Evolutionary conservation across 495 filamentous ascomycete species (phyloP).

Genomic region (Aspergillus leporis): DNA sequence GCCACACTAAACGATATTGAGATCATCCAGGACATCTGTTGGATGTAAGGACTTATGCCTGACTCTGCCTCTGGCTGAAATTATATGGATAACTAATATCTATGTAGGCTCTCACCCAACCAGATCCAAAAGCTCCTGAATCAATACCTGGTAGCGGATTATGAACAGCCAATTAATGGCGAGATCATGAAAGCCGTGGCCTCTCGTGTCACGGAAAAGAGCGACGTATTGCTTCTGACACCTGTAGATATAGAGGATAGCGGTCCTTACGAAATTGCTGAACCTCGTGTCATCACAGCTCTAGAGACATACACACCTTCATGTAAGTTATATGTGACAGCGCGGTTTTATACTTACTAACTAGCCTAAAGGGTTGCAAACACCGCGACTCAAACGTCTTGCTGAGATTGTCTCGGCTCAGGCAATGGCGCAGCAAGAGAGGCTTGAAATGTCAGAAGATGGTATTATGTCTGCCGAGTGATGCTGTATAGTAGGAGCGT

Average conservation of each 20-base stretch:
- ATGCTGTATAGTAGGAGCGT: slow-evolving; percentile 34
- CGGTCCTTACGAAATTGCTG: slow-evolving; percentile 98
- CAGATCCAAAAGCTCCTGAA: slow-evolving; percentile 99
- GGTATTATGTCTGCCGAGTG: slow-evolving; percentile 33
- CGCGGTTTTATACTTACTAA: slow-evolving; percentile 16
- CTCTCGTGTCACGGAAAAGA: slow-evolving; percentile 96
- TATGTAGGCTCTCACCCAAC: slow-evolving; percentile 83
- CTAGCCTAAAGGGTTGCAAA: slow-evolving; percentile 75
- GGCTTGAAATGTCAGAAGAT: slow-evolving; percentile 59
- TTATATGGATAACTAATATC: slow-evolving; percentile 10
- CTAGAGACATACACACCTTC: slow-evolving; percentile 97
- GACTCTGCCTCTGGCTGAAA: not conserved
- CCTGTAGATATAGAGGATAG: slow-evolving; percentile 99
- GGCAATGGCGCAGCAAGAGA: slow-evolving; percentile 91
- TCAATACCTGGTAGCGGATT: slow-evolving; percentile 98
- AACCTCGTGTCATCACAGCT: slow-evolving; percentile 92
- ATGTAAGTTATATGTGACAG: slow-evolving; percentile 56
- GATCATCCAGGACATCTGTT: slow-evolving; percentile 99
- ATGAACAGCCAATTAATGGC: slow-evolving; percentile 98
- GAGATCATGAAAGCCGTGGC: slow-evolving; percentile 99
- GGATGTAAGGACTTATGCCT: slow-evolving; percentile 70
- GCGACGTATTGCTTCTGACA: slow-evolving; percentile 86
- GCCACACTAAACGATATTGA: slow-evolving; percentile 98
- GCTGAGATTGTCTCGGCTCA: slow-evolving; percentile 97
- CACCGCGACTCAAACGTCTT: slow-evolving; percentile 85